Conservation (phyloP, 768 basidiomycete species). For the Exsudoporus frostii region DNA sequence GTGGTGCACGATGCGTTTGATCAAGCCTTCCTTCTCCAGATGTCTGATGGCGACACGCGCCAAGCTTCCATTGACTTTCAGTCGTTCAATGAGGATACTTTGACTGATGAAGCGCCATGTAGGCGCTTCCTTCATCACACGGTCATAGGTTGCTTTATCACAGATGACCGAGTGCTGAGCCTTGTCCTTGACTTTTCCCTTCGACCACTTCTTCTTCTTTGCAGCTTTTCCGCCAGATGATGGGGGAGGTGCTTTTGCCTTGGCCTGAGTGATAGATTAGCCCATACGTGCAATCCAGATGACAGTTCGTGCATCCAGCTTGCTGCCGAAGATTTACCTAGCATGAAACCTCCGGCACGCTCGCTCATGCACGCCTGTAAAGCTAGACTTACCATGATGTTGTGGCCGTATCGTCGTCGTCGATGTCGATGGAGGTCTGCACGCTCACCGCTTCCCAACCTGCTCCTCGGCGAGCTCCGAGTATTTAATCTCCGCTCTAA, state of each 20-base stretch:
- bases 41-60: slow-evolving; percentile 89
- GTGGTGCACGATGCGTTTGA: slow-evolving; percentile 97
- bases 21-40: slow-evolving; percentile 89
- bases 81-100: slow-evolving; percentile 96
- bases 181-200: slow-evolving; percentile 99
- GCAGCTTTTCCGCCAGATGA: slow-evolving; percentile 80
- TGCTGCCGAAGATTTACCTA: slow-evolving; percentile 4
- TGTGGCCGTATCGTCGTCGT: slow-evolving; percentile 21
- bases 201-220: slow-evolving; percentile 99
- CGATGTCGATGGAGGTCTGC: slow-evolving; percentile 17
- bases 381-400: slow-evolving; percentile 30
- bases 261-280: slow-evolving; percentile 51
- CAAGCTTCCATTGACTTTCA: slow-evolving; percentile 94
- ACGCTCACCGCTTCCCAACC: background rate
- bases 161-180: slow-evolving; percentile 93
- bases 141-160: slow-evolving; percentile 90
- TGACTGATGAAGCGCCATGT: slow-evolving; percentile 99
- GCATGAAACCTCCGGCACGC: background rate
- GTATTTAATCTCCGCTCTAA: slow-evolving; percentile 22
- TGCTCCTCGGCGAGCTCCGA: slow-evolving; percentile 20
- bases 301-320: slow-evolving; percentile 23
- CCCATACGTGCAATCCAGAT: slow-evolving; percentile 16
- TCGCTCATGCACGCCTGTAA: background rate
- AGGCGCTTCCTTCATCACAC: slow-evolving; percentile 96
- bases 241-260: slow-evolving; percentile 66